phyloP scores from a whole-genome alignment of 495 filamentous ascomycete species.

The Hypoxylon subgilvum region DNA sequence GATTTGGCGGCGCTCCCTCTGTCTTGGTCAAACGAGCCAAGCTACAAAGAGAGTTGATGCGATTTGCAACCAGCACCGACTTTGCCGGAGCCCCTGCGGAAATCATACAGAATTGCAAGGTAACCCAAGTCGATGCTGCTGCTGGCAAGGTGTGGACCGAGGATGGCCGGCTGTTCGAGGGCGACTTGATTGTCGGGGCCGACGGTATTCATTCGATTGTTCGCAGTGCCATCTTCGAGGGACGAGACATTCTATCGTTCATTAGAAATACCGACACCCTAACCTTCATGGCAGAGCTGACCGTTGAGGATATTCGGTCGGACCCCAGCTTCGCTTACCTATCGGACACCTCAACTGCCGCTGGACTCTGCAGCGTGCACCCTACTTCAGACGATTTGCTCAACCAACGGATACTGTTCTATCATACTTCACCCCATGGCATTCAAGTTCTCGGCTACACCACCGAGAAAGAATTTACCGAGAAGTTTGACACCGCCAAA shows the following conservation, averaged over 20 bases:
- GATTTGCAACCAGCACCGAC: slow-evolving; percentile 33
- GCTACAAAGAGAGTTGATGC: slow-evolving; percentile 33
- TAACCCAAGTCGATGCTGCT: slow-evolving; percentile 28
- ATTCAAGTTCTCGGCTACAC: slow-evolving; percentile 39
- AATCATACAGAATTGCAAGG: slow-evolving; percentile 29
- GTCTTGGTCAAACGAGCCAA: slow-evolving; percentile 34
- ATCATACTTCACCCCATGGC: slow-evolving; percentile 31
- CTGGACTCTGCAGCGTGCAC: slow-evolving; percentile 26
- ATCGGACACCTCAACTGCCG: slow-evolving; percentile 22
- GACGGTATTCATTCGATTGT: slow-evolving; percentile 40
- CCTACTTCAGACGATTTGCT: slow-evolving; percentile 9
- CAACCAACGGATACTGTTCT: slow-evolving; percentile 31
- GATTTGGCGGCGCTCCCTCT: slow-evolving; percentile 33
- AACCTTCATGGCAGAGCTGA: slow-evolving; percentile 35
- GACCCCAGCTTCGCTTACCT: slow-evolving; percentile 33
- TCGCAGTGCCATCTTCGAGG: slow-evolving; percentile 31
- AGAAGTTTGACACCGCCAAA: slow-evolving; percentile 31
- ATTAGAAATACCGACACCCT: slow-evolving; percentile 27
- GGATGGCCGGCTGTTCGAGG: slow-evolving; percentile 34
- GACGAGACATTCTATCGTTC: slow-evolving; percentile 6
- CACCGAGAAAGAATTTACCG: slow-evolving; percentile 34
- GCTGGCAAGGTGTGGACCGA: slow-evolving; percentile 38
- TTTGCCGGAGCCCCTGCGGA: slow-evolving; percentile 35
- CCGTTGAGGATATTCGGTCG: slow-evolving; percentile 28
- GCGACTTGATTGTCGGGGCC: slow-evolving; percentile 38